A percentile compares a stretch with the other conserved stretches of the same genome.
phyloP scores from a whole-genome alignment of 1,284 basidiomycete species.

The Cystobasidium pallidum region DNA sequence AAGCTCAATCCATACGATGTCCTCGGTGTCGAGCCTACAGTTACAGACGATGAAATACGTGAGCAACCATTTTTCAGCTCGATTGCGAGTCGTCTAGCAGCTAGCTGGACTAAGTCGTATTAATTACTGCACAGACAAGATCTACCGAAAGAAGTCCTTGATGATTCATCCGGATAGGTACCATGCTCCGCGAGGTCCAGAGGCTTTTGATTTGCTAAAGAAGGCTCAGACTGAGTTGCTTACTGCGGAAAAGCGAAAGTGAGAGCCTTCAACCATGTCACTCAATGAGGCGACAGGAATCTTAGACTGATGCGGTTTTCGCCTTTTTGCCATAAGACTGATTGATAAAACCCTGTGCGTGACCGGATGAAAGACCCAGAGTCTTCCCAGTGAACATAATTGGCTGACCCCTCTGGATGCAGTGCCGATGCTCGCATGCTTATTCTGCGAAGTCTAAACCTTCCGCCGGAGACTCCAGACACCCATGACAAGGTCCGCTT shows the following conservation, averaged over 20 bases:
- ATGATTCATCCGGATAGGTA: constrained; percentile 66
- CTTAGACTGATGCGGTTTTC: neutral
- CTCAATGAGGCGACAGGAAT: neutral
- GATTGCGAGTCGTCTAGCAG: too few relatives aligned
- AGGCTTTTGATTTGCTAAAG: constrained; percentile 64
- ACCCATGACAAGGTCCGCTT: constrained; percentile 57
- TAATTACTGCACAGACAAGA: constrained; percentile 56
- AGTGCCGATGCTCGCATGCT: constrained; percentile 55
- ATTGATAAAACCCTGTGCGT: constrained; percentile 56
- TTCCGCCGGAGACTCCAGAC: constrained; percentile 57
- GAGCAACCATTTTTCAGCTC: neutral
- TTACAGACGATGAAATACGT: constrained; percentile 60
- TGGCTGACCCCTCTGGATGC: too few relatives aligned
- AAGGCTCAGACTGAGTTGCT: constrained; percentile 58
- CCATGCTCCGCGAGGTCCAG: constrained; percentile 61
- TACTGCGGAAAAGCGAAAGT: constrained; percentile 54
- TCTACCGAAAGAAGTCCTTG: constrained; percentile 63
- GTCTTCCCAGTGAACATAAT: too few relatives aligned
- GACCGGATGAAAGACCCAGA: neutral
- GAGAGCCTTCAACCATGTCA: constrained; percentile 1
- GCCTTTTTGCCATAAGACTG: constrained; percentile 4
- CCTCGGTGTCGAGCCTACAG: constrained; percentile 60
- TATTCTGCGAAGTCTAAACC: constrained; percentile 55
- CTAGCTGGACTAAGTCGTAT: neutral
- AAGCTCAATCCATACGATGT: constrained; percentile 65